Evolutionary conservation across 495 filamentous ascomycete genomes (phyloP).

Genomic region (Neurospora africana): DNA sequence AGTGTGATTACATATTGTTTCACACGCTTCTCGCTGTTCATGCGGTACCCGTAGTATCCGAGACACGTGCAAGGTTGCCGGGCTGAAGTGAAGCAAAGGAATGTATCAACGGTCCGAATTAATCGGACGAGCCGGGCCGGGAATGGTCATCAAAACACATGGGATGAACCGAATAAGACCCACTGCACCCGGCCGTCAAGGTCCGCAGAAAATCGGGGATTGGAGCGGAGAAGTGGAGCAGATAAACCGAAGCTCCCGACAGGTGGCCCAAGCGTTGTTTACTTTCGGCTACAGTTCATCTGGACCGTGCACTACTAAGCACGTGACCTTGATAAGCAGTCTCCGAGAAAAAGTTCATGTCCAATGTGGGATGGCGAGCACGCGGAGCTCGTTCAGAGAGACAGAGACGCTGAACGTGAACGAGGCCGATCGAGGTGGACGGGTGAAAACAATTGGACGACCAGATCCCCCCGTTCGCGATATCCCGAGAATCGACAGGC

Average conservation of each 20-base stretch:
- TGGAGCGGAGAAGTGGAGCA: background rate
- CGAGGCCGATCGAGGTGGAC: conserved; percentile 7
- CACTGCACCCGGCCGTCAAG: background rate
- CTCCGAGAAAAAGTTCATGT: background rate
- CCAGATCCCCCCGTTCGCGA: background rate
- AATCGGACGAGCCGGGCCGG: background rate
- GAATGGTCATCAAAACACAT: background rate
- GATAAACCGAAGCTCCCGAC: background rate
- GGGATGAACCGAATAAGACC: background rate
- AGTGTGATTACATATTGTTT: background rate
- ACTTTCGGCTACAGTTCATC: background rate
- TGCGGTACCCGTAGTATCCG: background rate
- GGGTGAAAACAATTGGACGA: conserved; percentile 3
- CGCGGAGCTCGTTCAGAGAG: background rate
- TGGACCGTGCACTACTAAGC: background rate
- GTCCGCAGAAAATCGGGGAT: background rate
- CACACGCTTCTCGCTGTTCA: background rate
- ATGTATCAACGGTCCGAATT: background rate
- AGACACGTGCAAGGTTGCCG: background rate
- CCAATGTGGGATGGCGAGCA: background rate
- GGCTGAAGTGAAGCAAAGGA: background rate
- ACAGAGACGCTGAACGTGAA: conserved; percentile 1
- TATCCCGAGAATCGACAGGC: background rate
- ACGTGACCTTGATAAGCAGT: background rate
- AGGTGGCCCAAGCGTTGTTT: background rate